Evolutionary conservation across 2,329 filamentous ascomycete genomes (phyloP), one percentile per base, ranked within the genome.

Genomic region (Hymenoscyphus repandus): DNA sequence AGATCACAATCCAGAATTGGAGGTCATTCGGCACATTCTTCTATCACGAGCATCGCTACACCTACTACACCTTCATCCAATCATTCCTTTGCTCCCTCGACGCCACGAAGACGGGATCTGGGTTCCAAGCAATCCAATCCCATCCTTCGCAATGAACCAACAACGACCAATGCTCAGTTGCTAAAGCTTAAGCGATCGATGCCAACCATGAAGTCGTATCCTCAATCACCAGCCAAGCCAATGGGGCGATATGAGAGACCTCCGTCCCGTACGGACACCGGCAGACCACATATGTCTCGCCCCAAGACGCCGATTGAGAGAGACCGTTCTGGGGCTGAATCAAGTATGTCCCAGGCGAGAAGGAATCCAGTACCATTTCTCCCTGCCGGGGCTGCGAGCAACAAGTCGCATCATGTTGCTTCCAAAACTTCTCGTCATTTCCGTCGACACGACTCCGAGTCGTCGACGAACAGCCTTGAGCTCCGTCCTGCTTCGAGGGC

Each of bases 391-490:
- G 78, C 78, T 30, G 85, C 87, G 11, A 80, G 80, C 55, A 78
- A 80, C 18, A 86, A 90, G 65, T 89, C 88, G 10, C 87, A 96
- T 57, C 87, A 96, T 70, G 76, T 86, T 33, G 80, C 79, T 44
- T 76, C 87, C 38, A 95, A 90, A 70, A 75, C 72, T 42, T 76
- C 83, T 27, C 83, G 88, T 32, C 75, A 80, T 34, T 84, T 91
- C 64, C 82, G 90, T 41, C 87, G 92, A 40, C 84, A 90, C 62
- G 89, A 95, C 62, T 95, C 90, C 7, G 90, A 95, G 61, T 79
- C 81, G 59, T 78, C 81, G 60, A 68, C 65, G 47, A 80, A 81
- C 53, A 77, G 74, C 22, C 72, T 77, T 27, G 81, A 85, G 33
- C 66, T 77, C 40, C 75, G 82, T 27, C 79, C 81, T 3, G 68